These are phyloP conservation scores for Saururus chinensis DNA, from an alignment of 164 flowering plant species.

Conservation along the genomic window DNA sequence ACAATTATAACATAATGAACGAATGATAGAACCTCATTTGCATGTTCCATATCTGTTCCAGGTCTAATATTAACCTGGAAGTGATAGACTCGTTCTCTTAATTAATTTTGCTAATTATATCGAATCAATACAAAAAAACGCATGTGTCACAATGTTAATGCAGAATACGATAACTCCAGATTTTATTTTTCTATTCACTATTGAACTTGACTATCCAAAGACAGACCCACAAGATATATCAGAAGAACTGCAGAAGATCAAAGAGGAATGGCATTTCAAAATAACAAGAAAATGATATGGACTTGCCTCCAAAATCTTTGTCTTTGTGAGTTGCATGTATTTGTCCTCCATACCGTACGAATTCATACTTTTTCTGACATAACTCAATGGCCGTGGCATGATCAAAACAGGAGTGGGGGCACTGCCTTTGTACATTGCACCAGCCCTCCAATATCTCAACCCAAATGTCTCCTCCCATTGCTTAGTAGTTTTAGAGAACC, in stretches of 20 bases:
- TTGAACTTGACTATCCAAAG: not conserved
- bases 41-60: not conserved
- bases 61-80: not conserved
- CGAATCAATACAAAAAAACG: not conserved
- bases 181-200: not conserved
- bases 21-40: too few species aligned
- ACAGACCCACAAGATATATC: not conserved
- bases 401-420: conserved; percentile 58
- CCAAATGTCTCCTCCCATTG: conserved; percentile 90
- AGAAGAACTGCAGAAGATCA: too few species aligned
- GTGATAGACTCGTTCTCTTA: not conserved
- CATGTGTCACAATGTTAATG: not conserved
- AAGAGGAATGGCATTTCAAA: not conserved
- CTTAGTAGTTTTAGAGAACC: conserved; percentile 75
- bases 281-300: not conserved
- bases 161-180: not conserved
- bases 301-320: conserved; percentile 57
- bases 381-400: conserved; percentile 22
- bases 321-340: conserved; percentile 31
- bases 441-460: conserved; percentile 81
- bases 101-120: too few species aligned
- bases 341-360: conserved; percentile 18
- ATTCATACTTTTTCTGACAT: conserved; percentile 18
- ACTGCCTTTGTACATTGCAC: conserved; percentile 82
- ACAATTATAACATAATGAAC: too few species aligned